These are phyloP conservation scores for Geranium incanum DNA, from an alignment of 441 rosid species.

Conservation along the genomic window DNA sequence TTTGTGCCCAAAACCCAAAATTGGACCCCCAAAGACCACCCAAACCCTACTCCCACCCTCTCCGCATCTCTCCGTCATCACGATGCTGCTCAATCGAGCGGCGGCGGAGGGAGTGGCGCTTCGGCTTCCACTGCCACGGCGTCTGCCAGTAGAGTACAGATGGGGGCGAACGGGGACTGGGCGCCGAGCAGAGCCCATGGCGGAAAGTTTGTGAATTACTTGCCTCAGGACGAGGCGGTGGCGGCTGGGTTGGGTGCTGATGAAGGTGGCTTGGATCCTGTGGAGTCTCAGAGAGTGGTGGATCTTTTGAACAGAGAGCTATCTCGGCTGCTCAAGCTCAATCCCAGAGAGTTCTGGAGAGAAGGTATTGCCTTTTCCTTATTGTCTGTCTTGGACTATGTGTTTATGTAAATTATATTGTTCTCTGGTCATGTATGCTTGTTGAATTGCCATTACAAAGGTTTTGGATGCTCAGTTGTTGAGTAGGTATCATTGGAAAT, in stretches of 20 bases:
- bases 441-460: neutral
- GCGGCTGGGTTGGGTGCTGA: constrained; percentile 72
- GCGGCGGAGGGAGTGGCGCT: constrained; percentile 28
- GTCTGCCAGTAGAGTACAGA: constrained; percentile 31
- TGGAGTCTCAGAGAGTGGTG: constrained; percentile 93
- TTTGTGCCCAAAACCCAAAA: constrained; percentile 42
- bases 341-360: constrained; percentile 83
- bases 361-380: constrained; percentile 37
- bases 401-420: neutral
- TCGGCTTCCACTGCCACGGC: constrained; percentile 35
- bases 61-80: constrained; percentile 55
- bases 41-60: constrained; percentile 37
- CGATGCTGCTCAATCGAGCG: constrained; percentile 12
- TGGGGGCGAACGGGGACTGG: constrained; percentile 40
- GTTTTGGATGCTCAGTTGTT: neutral
- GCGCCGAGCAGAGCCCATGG: constrained; percentile 29
- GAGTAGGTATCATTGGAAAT: neutral
- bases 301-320: constrained; percentile 84
- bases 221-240: constrained; percentile 96
- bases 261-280: constrained; percentile 80
- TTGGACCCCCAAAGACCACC: constrained; percentile 14
- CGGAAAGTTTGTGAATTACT: constrained; percentile 68
- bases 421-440: neutral
- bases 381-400: neutral
- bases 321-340: constrained; percentile 65